phyloP scores from a whole-genome alignment of 148 eudicot species.

The Nepenthes gracilis region DNA sequence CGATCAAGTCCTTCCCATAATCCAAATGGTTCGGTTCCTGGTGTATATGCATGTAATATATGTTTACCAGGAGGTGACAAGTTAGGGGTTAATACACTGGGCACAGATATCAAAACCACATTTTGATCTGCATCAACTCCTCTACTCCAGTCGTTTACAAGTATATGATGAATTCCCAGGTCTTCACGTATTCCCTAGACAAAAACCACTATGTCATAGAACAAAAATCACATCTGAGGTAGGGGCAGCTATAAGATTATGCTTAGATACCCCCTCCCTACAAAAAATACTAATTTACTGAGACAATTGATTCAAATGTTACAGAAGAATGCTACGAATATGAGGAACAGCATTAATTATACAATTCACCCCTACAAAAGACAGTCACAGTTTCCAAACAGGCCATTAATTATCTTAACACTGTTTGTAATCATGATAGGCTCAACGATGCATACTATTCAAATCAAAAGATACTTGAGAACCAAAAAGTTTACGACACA shows the following conservation, averaged over 20 bases:
- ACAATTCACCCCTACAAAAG: too few relatives aligned
- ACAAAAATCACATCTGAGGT: neutral
- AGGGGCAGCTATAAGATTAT: too few relatives aligned
- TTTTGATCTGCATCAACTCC: slow-evolving; percentile 99
- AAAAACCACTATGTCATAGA: neutral
- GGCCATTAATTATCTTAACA: too few relatives aligned
- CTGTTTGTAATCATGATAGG: too few relatives aligned
- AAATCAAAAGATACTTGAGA: too few relatives aligned
- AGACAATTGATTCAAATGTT: too few relatives aligned
- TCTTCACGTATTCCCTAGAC: slow-evolving; percentile 66
- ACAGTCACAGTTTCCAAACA: too few relatives aligned
- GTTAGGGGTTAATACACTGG: slow-evolving; percentile 75
- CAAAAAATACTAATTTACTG: neutral
- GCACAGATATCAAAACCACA: slow-evolving; percentile 86
- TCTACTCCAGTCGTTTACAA: slow-evolving; percentile 85
- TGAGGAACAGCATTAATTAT: too few relatives aligned
- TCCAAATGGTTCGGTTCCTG: slow-evolving; percentile 89
- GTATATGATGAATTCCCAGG: slow-evolving; percentile 88
- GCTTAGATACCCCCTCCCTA: too few relatives aligned
- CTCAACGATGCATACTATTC: too few relatives aligned
- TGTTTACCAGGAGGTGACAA: slow-evolving; percentile 94
- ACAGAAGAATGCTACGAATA: too few relatives aligned
- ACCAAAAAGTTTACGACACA: too few relatives aligned
- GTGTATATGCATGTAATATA: slow-evolving; percentile 81
- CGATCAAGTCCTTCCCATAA: slow-evolving; percentile 95